Evolutionary conservation across 1,284 basidiomycete genomes (phyloP), one percentile per base, ranked within the genome.

Genomic region (Trametes sp.): DNA sequence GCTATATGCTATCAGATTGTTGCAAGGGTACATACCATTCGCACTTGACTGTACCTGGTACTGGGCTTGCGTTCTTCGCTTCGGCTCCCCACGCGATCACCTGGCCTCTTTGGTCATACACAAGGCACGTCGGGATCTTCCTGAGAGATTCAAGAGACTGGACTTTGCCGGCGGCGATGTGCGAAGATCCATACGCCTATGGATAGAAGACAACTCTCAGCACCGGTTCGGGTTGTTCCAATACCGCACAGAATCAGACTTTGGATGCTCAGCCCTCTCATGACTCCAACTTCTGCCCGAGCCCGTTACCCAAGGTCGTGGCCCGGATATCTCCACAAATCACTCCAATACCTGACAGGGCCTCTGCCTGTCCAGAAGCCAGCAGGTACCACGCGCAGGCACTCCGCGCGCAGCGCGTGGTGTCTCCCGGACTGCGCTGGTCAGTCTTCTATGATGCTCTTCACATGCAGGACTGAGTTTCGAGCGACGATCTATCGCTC

Each of bases 1-100:
- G n/a, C n/a, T n/a, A n/a, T n/a, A n/a, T n/a, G n/a, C n/a, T n/a
- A n/a, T n/a, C n/a, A n/a, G n/a, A n/a, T n/a, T n/a, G n/a, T n/a
- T n/a, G n/a, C n/a, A n/a, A n/a, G 28, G 10, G 21, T 19, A 33
- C 50, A 59, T 56, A 82, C 83, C 90, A 93, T 82, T 93, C 91
- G 69, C 89, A 92, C 63, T 85, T 85, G 38, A 83, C 78, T 6
- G 85, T 87, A 13, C 90, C 90, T 7, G 82, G 80, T 75, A 88
- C 85, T 0, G 85, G 84, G 38, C 84, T 82, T 2, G 88, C 83
- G 69, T 90, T 92, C 80, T 93, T 92, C 2, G 92, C 92, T 77
- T 92, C 89, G 51, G 92, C 76, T 5, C 91, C 91, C 91, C 91
- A 93, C 9, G 90, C 87, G 31, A 92, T 71, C 1, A 93, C 87